A percentile compares a stretch with the other conserved stretches of the same genome.
These are phyloP conservation scores for Solanum sejunctum DNA, from an alignment of 257 asterid genomes.

Conservation along the genomic window DNA sequence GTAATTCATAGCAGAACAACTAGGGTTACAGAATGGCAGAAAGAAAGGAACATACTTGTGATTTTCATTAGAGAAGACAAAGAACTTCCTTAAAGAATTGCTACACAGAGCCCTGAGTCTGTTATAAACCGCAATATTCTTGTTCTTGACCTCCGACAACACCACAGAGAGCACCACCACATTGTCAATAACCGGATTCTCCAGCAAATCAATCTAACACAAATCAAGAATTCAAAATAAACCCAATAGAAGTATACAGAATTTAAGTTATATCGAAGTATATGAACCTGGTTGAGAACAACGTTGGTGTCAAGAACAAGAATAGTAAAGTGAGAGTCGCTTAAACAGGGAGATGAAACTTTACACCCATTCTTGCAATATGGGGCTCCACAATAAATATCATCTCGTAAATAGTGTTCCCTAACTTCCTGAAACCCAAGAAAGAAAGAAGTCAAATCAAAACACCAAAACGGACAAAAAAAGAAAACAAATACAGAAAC, in stretches of 20 bases:
- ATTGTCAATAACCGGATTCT: slow-evolving; percentile 76
- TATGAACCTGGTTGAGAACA: slow-evolving; percentile 69
- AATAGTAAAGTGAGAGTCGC: slow-evolving; percentile 33
- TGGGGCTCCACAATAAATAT: slow-evolving; percentile 82
- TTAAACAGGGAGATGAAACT: slow-evolving; percentile 40
- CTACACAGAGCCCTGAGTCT: slow-evolving; percentile 83
- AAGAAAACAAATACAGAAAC: background rate
- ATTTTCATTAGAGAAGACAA: slow-evolving; percentile 80
- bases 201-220: slow-evolving; percentile 83
- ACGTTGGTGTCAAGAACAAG: slow-evolving; percentile 78
- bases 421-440: slow-evolving; percentile 49
- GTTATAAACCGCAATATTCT: slow-evolving; percentile 57
- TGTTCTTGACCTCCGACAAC: slow-evolving; percentile 89
- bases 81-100: slow-evolving; percentile 59
- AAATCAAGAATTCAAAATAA: background rate
- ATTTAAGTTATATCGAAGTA: background rate
- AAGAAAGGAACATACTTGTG: slow-evolving; percentile 55
- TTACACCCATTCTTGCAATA: slow-evolving; percentile 56
- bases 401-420: slow-evolving; percentile 90
- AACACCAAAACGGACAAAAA: background rate
- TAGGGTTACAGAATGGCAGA: background rate
- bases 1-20: background rate
- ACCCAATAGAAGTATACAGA: background rate
- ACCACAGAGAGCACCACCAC: slow-evolving; percentile 88
- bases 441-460: background rate